Percentiles rank a stretch among this genome's conserved stretches.
phyloP scores from a whole-genome alignment of 139 green algal genomes.

The Deuterostichococcus epilithicus region DNA sequence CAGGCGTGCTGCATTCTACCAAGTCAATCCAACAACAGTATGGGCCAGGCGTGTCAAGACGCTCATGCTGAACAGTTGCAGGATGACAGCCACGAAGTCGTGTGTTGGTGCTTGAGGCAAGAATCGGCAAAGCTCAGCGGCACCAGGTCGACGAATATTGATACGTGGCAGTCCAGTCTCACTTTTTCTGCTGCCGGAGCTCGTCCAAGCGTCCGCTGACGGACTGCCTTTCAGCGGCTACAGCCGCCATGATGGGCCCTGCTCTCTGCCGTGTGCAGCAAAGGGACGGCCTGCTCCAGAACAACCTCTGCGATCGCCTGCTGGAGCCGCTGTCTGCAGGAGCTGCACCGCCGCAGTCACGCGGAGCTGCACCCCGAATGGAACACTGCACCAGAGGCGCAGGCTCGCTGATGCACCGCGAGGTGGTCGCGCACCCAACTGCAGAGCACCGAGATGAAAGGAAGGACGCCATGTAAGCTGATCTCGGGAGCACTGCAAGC shows the following conservation, averaged over 20 bases:
- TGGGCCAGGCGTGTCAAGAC: too few species aligned
- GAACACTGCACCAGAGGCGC: neutral
- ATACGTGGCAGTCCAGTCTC: neutral
- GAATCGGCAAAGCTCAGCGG: neutral
- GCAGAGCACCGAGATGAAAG: too few species aligned
- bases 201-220: slow-evolving; percentile 51
- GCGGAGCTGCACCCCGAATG: neutral
- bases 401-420: too few species aligned
- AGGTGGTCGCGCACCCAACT: too few species aligned
- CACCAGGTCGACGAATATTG: neutral
- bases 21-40: neutral
- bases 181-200: slow-evolving; percentile 46
- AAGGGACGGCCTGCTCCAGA: neutral
- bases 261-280: neutral
- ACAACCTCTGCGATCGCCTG: neutral
- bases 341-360: neutral
- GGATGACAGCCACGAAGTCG: neutral
- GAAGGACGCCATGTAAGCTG: too few species aligned
- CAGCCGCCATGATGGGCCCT: neutral
- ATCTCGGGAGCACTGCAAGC: too few species aligned
- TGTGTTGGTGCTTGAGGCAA: neutral
- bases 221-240: neutral
- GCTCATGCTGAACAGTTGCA: neutral
- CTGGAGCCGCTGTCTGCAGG: neutral
- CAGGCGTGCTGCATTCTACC: neutral